Base-by-base conservation (phyloP, 2,329 filamentous ascomycete species). In the Claviceps quebecensis region DNA sequence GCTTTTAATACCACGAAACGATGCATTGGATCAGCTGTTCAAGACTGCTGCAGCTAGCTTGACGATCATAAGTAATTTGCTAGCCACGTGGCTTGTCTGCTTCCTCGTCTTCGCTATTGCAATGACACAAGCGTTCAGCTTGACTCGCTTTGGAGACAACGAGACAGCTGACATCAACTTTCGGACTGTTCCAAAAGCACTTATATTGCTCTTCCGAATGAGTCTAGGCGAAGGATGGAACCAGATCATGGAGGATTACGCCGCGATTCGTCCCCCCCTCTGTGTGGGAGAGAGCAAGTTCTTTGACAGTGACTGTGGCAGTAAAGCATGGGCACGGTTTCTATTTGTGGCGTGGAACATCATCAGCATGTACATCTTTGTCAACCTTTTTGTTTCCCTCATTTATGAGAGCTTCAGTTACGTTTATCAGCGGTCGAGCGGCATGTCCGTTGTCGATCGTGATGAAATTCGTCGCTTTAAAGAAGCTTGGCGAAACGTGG, bases 381-480 rank as follows among this genome's bases (percentile, higher is more conserved):
- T 97, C 63, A 96, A 91, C 63, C 72, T 98, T 63, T 98, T 98
- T 67, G 91, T 98, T 53, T 98, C 93, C 47, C 81, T 98, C 65
- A 98, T 98, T 59, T 98, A 94, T 70, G 93, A 98, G 72, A 97
- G 90, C 69, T 98, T 98, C 75, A 95, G 89, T 65, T 98, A 98
- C 62, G 93, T 98, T 56, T 98, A 97, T 65, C 94, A 98, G 70
- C 81, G 89, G 56, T 96, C 91, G 54, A 95, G 87, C 61, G 88
- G 89, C n/a, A 77, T 96, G 59, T 88, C 86, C 5, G 84, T 86
- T 55, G 84, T 98, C 60, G 94, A 88, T 60, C 80, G 93, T 57
- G 89, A 96, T 60, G 93, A 98, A 65, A 89, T 97, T 57, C 83
- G 93, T 46, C 84, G 91, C 5, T 98, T 96, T 78, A 98, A 98